Evolutionary conservation across 495 filamentous ascomycete species (phyloP).

Genomic region (Apodospora peruviana): DNA sequence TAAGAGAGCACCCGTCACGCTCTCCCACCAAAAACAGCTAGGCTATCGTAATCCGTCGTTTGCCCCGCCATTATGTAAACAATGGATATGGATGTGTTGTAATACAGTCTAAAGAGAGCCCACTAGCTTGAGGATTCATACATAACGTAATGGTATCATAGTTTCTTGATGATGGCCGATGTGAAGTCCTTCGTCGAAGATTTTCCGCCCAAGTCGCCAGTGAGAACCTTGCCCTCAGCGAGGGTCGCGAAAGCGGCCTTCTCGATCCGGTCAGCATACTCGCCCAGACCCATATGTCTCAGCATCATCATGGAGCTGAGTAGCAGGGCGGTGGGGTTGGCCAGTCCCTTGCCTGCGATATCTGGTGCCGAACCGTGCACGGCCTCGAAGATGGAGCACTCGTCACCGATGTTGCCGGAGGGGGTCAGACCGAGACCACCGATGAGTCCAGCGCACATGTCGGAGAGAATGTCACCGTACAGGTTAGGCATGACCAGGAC

Average conservation of each 20-base stretch:
- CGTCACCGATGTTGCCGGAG: constrained; percentile 96
- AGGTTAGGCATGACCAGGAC: constrained; percentile 99
- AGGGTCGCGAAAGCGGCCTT: constrained; percentile 90
- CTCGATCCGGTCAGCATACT: constrained; percentile 84
- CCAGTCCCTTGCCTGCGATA: constrained; percentile 91
- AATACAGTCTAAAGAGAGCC: constrained; percentile 15
- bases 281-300: constrained; percentile 89
- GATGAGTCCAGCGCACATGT: constrained; percentile 98
- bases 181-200: constrained; percentile 90
- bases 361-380: constrained; percentile 97
- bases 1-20: too few species aligned
- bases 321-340: constrained; percentile 91
- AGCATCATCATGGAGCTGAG: constrained; percentile 97
- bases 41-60: too few species aligned
- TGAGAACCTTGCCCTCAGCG: constrained; percentile 91
- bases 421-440: constrained; percentile 95
- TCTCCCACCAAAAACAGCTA: too few species aligned
- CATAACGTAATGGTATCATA: constrained; percentile 42
- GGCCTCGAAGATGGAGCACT: constrained; percentile 99
- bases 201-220: constrained; percentile 91
- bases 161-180: constrained; percentile 77
- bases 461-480: constrained; percentile 98
- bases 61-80: background rate
- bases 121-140: constrained; percentile 8
- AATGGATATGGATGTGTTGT: constrained; percentile 1